Percentiles rank a stretch among this genome's conserved stretches.
Conservation (phyloP, 2,329 filamentous ascomycete genomes). For the Penicillium paneum region DNA sequence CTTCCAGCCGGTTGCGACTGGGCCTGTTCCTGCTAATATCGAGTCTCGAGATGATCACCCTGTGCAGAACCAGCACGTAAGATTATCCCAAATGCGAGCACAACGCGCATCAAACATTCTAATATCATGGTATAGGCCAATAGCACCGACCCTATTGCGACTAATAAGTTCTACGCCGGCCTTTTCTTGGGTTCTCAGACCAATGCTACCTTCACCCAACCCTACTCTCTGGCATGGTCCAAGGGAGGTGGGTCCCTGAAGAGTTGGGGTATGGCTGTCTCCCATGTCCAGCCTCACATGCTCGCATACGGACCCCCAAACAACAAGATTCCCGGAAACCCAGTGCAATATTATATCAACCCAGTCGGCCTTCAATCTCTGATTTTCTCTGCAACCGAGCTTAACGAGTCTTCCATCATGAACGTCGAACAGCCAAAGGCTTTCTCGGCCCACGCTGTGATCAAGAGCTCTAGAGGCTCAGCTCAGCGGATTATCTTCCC, state of each 20-base stretch:
- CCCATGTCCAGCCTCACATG: conserved; percentile 67
- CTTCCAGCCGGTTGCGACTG: conserved; percentile 42
- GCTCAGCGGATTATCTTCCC: conserved; percentile 69
- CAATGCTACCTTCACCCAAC: conserved; percentile 69
- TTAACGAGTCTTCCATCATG: conserved; percentile 59
- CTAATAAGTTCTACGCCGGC: conserved; percentile 68
- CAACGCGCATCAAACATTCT: not conserved
- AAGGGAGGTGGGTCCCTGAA: conserved; percentile 59
- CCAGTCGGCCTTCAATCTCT: conserved; percentile 79
- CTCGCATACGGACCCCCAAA: conserved; percentile 62
- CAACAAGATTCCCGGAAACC: conserved; percentile 52
- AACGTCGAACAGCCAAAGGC: conserved; percentile 53
- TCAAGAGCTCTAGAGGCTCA: conserved; percentile 55
- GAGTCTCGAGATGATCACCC: conserved; percentile 42
- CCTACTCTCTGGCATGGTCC: conserved; percentile 67
- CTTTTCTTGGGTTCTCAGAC: conserved; percentile 73
- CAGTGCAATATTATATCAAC: conserved; percentile 71
- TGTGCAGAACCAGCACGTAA: conserved; percentile 40
- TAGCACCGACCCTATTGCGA: conserved; percentile 39
- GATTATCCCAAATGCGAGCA: conserved; percentile 5
- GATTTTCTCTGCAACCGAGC: conserved; percentile 72
- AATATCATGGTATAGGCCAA: conserved; percentile 21
- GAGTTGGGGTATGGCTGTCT: conserved; percentile 75
- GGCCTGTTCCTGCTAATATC: conserved; percentile 39
- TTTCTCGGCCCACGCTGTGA: conserved; percentile 65